Evolutionary conservation across 768 basidiomycete genomes (phyloP), one percentile per base, ranked within the genome.

Genomic region (Podaxis rugospora): DNA sequence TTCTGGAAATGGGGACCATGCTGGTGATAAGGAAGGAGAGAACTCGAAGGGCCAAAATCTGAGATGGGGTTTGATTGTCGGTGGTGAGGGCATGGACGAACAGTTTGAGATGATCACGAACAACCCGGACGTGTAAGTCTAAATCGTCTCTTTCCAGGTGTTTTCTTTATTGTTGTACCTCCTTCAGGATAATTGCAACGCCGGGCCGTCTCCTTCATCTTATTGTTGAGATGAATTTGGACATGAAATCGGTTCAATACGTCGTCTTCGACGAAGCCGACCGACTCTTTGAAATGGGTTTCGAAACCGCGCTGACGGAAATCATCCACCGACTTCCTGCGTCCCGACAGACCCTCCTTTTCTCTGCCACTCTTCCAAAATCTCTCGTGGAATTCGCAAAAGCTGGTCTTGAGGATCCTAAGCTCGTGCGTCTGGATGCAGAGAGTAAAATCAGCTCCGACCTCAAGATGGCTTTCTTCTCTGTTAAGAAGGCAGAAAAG

Each of bases 201-300:
- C 97, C 97, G 16, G 97, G 97, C 62, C 94, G 97, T 64, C 80
- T 99, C 36, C 84, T 99, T n/a, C 97, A 99, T 75, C 82, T 99
- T 23, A 82, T 92, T 55, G 92, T 98, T 53, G 97, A 99, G 76
- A 98, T 98, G 96, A 91, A 90, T 63, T 77, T 97, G 52, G 93
- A 96, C 69, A 79, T 99, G 27, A 86, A 89, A 54, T 88, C 90
- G 0, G 80, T 95, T 4, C 87, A 95, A 74, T 93, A 92, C 62
- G 86, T 95, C 63, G 92, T 98, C 23, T 98, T 98, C 67, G 97
- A 99, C 69, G 97, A 99, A 75, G 97, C 97, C 0, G 97, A 99
- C 73, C 89, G 97, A 36, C 84, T 99, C 10, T 99, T 99, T 73
- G 97, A 99, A 71, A 92, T 98, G 87, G 97, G 97, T 28, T 99